These are phyloP conservation scores for Magnolia officinalis DNA, from an alignment of 164 flowering plant genomes.

Conservation along the genomic window DNA sequence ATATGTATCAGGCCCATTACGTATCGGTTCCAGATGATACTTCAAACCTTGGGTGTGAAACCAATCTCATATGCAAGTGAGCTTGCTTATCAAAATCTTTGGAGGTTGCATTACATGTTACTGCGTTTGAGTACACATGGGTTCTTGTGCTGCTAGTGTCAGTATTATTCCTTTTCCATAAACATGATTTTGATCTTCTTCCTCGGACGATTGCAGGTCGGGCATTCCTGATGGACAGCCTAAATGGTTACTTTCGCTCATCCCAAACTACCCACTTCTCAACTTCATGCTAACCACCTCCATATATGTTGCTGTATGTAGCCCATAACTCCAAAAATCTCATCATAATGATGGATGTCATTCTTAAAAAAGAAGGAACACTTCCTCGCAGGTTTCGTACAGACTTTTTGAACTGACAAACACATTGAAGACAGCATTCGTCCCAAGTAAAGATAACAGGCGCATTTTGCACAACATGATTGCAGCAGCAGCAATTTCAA, in stretches of 20 bases:
- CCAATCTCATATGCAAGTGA: not conserved
- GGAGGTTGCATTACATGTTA: not conserved
- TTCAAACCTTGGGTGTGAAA: too few relatives aligned
- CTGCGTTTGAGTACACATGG: not conserved
- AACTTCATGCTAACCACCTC: conserved; percentile 90
- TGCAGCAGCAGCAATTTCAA: conserved; percentile 45
- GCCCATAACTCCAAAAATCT: not conserved
- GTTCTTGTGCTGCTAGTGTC: not conserved
- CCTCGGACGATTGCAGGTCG: conserved; percentile 51
- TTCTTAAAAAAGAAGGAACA: not conserved
- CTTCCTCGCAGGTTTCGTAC: conserved; percentile 58
- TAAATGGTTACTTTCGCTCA: conserved; percentile 65
- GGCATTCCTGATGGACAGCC: conserved; percentile 90
- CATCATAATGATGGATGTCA: not conserved
- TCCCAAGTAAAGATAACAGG: conserved; percentile 76
- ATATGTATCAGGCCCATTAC: too few relatives aligned
- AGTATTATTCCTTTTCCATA: not conserved
- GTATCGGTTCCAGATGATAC: too few relatives aligned
- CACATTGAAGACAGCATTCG: conserved; percentile 66
- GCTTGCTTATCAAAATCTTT: not conserved
- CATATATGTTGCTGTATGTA: conserved; percentile 68
- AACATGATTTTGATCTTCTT: not conserved
- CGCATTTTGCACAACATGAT: conserved; percentile 56
- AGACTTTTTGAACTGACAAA: conserved; percentile 81
- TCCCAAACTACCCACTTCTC: conserved; percentile 77